phyloP scores from a whole-genome alignment of 2,329 filamentous ascomycete species.

The Clarireedia hainanense region DNA sequence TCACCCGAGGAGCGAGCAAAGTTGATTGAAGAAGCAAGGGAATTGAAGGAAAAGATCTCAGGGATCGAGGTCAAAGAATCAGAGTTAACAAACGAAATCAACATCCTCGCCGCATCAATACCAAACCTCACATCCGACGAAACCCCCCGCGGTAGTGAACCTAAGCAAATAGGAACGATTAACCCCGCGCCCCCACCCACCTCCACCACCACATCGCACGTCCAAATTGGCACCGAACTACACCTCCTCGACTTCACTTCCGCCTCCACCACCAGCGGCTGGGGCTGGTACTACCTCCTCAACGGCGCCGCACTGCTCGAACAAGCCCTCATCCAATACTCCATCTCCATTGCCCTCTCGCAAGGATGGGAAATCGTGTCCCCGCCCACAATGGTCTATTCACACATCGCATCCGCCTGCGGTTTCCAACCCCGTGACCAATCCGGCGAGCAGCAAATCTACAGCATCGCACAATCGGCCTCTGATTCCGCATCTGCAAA shows the following conservation, averaged over 20 bases:
- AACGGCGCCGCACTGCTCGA: constrained; percentile 90
- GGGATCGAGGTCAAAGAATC: constrained; percentile 54
- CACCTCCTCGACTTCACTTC: constrained; percentile 83
- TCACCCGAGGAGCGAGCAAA: constrained; percentile 37
- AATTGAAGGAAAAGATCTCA: constrained; percentile 54
- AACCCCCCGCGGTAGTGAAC: constrained; percentile 64
- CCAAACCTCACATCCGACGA: constrained; percentile 77
- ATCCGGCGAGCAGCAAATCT: constrained; percentile 87
- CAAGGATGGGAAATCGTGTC: constrained; percentile 74
- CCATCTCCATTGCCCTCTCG: constrained; percentile 62
- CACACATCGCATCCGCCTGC: constrained; percentile 81
- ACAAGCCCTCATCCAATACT: constrained; percentile 84
- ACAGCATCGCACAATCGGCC: constrained; percentile 61
- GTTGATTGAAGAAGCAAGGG: constrained; percentile 55
- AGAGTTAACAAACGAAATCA: constrained; percentile 56
- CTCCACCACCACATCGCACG: constrained; percentile 55
- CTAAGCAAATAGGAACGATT: constrained; percentile 66
- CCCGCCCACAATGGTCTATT: constrained; percentile 86
- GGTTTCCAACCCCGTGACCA: constrained; percentile 92
- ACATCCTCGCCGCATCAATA: constrained; percentile 64
- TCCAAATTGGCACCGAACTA: constrained; percentile 79
- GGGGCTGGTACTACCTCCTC: constrained; percentile 97
- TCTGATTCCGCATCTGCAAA: constrained; percentile 51
- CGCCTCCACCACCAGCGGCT: constrained; percentile 76
- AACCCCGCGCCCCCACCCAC: constrained; percentile 55